phyloP scores from a whole-genome alignment of 73 alveolate species.

The Symbiodinium pilosum region DNA sequence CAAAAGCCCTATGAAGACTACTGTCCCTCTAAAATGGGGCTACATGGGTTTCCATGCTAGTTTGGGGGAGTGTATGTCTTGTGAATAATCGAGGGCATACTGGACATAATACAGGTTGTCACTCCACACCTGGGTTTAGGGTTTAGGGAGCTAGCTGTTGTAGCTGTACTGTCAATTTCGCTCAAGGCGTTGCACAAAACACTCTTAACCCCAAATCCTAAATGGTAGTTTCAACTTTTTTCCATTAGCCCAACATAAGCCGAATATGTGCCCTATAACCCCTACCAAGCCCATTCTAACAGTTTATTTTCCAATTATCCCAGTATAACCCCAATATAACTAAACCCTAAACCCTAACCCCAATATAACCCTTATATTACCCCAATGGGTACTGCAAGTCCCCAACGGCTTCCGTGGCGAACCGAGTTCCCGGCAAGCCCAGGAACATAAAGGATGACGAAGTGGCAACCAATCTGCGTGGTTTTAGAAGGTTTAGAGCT shows the following conservation, averaged over 20 bases:
- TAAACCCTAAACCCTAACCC: background rate
- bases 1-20: too few relatives aligned
- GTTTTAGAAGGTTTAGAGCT: background rate
- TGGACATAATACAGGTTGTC: too few relatives aligned
- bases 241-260: background rate
- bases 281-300: background rate
- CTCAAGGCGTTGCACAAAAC: background rate
- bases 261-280: background rate
- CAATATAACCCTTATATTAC: background rate
- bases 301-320: too few relatives aligned
- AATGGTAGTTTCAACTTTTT: background rate
- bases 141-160: too few relatives aligned
- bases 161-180: too few relatives aligned
- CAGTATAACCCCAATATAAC: background rate
- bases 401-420: background rate
- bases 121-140: too few relatives aligned
- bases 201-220: background rate
- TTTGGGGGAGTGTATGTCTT: too few relatives aligned
- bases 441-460: slow-evolving; percentile 97
- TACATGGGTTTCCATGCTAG: too few relatives aligned
- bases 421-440: slow-evolving; percentile 96
- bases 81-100: too few relatives aligned
- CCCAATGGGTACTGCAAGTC: background rate
- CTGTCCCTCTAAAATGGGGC: too few relatives aligned
- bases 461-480: slow-evolving; percentile 53